phyloP scores from a whole-genome alignment of 2,329 filamentous ascomycete species.

The Gaeumannomyces sp. region DNA sequence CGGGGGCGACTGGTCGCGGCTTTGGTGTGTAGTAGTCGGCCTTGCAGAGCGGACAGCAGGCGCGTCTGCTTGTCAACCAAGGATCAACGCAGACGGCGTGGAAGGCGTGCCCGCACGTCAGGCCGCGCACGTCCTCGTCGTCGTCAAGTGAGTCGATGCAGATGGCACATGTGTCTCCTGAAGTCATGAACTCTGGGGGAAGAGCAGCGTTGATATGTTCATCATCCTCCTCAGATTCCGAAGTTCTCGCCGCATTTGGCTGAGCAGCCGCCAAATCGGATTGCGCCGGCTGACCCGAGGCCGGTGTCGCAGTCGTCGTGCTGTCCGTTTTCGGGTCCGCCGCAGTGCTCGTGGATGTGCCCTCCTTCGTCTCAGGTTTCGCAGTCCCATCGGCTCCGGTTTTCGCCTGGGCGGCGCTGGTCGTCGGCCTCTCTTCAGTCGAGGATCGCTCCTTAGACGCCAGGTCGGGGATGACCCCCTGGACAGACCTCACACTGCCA shows the following conservation, averaged over 20 bases:
- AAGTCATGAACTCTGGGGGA: constrained; percentile 73
- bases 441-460: constrained; percentile 40
- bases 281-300: constrained; percentile 8
- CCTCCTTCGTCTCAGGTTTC: constrained; percentile 20
- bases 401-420: constrained; percentile 17
- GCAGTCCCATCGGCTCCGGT: constrained; percentile 11
- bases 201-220: constrained; percentile 77
- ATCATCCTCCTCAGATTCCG: constrained; percentile 48
- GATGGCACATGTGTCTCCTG: constrained; percentile 92
- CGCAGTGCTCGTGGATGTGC: constrained; percentile 18
- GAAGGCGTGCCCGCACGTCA: constrained; percentile 97
- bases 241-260: constrained; percentile 9
- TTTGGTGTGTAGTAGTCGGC: constrained; percentile 96
- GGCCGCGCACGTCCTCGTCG: constrained; percentile 87
- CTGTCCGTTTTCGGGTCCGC: constrained; percentile 19
- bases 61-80: constrained; percentile 89
- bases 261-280: constrained; percentile 13
- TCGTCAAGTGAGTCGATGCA: constrained; percentile 93
- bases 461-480: constrained; percentile 44
- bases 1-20: constrained; percentile 66
- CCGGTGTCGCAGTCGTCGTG: constrained; percentile 20
- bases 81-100: constrained; percentile 93
- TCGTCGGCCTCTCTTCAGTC: constrained; percentile 32
- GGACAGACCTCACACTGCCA: constrained; percentile 63
- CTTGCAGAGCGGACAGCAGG: constrained; percentile 96